Conservation (phyloP, 805 yeast species). For the Ogataea kodamae region DNA sequence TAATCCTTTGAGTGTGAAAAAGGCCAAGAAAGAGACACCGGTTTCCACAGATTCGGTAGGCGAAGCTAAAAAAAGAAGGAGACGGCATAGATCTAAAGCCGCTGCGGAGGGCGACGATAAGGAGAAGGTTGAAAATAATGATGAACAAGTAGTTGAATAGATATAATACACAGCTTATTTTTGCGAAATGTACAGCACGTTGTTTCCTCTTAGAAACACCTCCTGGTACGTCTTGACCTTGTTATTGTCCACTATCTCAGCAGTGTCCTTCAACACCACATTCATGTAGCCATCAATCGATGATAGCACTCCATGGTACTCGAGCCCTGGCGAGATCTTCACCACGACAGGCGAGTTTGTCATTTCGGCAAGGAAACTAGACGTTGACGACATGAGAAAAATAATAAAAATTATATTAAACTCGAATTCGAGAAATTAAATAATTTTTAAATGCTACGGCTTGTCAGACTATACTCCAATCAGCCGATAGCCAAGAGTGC, state of each 20-base stretch:
- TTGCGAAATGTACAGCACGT: constrained; percentile 52
- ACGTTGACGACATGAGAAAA: constrained; percentile 36
- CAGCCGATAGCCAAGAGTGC: constrained; percentile 11
- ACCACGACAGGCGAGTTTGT: constrained; percentile 80
- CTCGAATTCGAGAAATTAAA: constrained; percentile 1
- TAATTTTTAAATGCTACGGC: constrained; percentile 5
- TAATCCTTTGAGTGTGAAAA: constrained; percentile 86
- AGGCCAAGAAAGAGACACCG: constrained; percentile 46
- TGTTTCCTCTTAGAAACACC: constrained; percentile 83
- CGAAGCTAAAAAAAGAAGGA: constrained; percentile 16
- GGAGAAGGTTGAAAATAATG: constrained; percentile 1
- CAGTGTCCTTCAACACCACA: constrained; percentile 75
- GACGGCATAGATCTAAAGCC: constrained; percentile 18
- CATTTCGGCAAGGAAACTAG: constrained; percentile 75
- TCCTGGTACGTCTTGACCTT: constrained; percentile 60
- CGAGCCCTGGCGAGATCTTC: constrained; percentile 81
- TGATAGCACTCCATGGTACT: constrained; percentile 61
- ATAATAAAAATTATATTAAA: constrained; percentile 1
- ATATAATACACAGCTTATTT: constrained; percentile 12
- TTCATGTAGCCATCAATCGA: constrained; percentile 98
- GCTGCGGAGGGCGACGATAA: constrained; percentile 3
- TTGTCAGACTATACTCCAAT: constrained; percentile 7
- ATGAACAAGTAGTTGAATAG: constrained; percentile 1
- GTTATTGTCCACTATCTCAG: constrained; percentile 55
- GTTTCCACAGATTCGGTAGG: too few relatives aligned